phyloP scores from a whole-genome alignment of 2,329 filamentous ascomycete genomes.

The Ophiostoma piceae region DNA sequence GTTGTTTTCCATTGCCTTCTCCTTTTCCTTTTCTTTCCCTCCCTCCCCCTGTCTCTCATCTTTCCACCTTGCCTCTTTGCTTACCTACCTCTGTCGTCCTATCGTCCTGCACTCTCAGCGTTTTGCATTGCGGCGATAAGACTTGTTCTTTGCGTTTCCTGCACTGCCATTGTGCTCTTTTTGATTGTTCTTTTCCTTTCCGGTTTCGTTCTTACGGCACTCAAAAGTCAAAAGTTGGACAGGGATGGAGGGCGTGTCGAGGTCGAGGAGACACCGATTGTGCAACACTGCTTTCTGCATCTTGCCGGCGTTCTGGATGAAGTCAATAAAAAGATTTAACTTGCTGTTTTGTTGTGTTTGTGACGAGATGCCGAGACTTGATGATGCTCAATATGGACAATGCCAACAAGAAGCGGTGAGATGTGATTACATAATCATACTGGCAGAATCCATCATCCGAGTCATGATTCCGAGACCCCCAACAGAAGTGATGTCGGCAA shows the following conservation, averaged over 20 bases:
- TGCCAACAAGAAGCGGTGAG: neutral
- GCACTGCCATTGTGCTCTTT: neutral
- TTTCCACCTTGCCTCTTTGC: neutral
- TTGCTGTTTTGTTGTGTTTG: too few relatives aligned
- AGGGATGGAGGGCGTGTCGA: slow-evolving; percentile 15
- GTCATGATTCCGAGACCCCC: neutral
- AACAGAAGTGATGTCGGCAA: neutral
- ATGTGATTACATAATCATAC: neutral
- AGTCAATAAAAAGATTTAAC: slow-evolving; percentile 2
- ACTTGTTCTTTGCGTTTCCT: neutral
- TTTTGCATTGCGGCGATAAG: neutral
- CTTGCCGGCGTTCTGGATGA: slow-evolving; percentile 13
- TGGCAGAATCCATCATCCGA: neutral
- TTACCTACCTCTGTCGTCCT: neutral
- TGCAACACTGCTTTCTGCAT: slow-evolving; percentile 10
- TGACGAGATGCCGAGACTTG: too few relatives aligned
- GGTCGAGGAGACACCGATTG: slow-evolving; percentile 15
- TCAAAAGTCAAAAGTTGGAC: slow-evolving; percentile 20
- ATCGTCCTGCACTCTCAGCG: neutral
- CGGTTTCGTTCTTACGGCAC: slow-evolving; percentile 16
- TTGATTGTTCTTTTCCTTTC: neutral
- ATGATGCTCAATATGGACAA: too few relatives aligned
- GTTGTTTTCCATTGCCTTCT: neutral
- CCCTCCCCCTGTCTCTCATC: neutral
- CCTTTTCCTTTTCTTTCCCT: neutral